These are phyloP conservation scores for Linnemannia hyalina DNA, from an alignment of 192 early-diverging fungal genomes.

Conservation along the genomic window DNA sequence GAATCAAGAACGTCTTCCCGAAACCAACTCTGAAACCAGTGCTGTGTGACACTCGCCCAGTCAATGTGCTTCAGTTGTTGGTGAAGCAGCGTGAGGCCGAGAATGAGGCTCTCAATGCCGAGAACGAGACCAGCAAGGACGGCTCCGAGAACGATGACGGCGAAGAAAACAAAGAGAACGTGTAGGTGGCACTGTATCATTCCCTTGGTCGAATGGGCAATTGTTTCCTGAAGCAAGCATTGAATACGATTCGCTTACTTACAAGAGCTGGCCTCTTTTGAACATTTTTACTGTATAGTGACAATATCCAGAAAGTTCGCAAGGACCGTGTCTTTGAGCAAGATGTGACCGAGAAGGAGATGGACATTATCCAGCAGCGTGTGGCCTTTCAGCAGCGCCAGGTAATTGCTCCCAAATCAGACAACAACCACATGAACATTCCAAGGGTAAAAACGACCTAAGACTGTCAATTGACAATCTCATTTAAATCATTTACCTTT, in stretches of 20 bases:
- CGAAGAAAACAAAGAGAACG: conserved; percentile 53
- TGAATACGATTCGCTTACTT: neutral
- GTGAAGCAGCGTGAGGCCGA: conserved; percentile 36
- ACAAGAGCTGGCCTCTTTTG: neutral
- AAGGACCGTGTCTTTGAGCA: conserved; percentile 92
- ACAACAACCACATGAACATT: neutral
- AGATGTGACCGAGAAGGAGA: conserved; percentile 91
- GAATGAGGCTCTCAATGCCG: conserved; percentile 30
- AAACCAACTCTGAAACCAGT: conserved; percentile 25
- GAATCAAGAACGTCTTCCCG: conserved; percentile 29
- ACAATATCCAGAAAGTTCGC: conserved; percentile 78
- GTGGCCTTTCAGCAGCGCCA: conserved; percentile 91
- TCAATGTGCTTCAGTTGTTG: conserved; percentile 31
- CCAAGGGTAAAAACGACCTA: neutral
- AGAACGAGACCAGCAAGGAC: conserved; percentile 35
- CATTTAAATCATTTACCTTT: neutral
- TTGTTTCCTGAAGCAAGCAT: neutral
- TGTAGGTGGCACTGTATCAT: conserved; percentile 1
- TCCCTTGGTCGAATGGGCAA: neutral
- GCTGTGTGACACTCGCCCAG: conserved; percentile 33
- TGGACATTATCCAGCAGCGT: conserved; percentile 90
- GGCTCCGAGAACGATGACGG: conserved; percentile 35
- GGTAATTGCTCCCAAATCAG: conserved; percentile 39
- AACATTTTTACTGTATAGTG: conserved; percentile 56
- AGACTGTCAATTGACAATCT: neutral